phyloP scores from a whole-genome alignment of 345 rosid species.

The Hirschfeldia incana region DNA sequence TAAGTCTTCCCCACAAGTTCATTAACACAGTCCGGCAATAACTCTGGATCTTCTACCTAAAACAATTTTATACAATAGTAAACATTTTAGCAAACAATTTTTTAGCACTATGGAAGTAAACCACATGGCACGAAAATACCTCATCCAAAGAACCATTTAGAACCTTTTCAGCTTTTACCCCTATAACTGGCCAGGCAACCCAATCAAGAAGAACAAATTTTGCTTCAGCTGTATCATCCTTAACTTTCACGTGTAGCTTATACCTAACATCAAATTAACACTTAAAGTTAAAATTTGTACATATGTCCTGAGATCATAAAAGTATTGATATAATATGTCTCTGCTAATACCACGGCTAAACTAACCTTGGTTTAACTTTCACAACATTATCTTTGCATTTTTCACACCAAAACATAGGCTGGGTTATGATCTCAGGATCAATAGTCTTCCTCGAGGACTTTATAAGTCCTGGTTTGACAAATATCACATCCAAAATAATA shows the following conservation, averaged over 20 bases:
- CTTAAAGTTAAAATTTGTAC: no score
- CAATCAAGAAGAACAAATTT: not conserved
- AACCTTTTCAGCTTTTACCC: not conserved
- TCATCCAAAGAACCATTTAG: not conserved
- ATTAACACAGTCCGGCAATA: not conserved
- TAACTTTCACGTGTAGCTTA: not conserved
- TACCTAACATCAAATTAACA: not conserved
- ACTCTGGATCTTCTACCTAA: not conserved
- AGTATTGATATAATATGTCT: no score
- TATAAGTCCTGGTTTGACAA: not conserved
- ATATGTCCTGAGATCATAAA: no score
- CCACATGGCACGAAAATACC: not conserved
- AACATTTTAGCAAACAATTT: no score
- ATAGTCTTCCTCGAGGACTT: not conserved
- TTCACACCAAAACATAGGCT: not conserved
- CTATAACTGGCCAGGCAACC: not conserved
- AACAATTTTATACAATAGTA: not conserved
- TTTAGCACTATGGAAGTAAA: no score
- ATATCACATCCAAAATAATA: not conserved
- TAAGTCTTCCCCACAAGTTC: not conserved
- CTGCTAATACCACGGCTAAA: no score
- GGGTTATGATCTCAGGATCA: not conserved
- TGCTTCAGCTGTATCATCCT: not conserved
- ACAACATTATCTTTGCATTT: not conserved
- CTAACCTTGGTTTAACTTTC: not conserved